phyloP scores from a whole-genome alignment of 768 basidiomycete species.

The Fomitopsis pulvina region DNA sequence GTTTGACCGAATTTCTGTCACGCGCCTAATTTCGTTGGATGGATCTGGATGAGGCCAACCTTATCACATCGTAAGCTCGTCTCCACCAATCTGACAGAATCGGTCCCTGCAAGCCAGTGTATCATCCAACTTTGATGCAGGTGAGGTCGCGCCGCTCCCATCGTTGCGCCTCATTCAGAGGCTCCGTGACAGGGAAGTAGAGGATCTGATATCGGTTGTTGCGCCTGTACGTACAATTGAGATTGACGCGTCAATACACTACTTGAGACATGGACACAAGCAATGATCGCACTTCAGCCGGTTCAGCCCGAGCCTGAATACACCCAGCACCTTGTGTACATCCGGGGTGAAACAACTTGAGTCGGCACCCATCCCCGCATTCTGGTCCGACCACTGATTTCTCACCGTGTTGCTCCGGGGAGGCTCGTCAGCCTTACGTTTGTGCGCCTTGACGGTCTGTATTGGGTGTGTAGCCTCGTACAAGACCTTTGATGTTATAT shows the following conservation, averaged over 20 bases:
- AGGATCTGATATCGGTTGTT: constrained; percentile 72
- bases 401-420: background rate
- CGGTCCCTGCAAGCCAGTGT: too few species aligned
- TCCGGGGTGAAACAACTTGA: background rate
- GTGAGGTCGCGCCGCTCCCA: constrained; percentile 42
- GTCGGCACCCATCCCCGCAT: background rate
- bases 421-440: constrained; percentile 1
- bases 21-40: too few species aligned
- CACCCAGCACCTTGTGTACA: background rate
- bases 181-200: constrained; percentile 67
- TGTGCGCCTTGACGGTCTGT: constrained; percentile 1
- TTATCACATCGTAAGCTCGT: background rate
- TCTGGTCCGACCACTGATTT: background rate
- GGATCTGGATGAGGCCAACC: too few species aligned
- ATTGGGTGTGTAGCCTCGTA: constrained; percentile 1
- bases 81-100: too few species aligned
- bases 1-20: too few species aligned
- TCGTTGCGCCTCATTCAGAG: constrained; percentile 51
- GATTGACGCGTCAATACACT: background rate
- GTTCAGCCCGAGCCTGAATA: background rate
- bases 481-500: background rate
- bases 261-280: background rate
- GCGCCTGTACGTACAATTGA: background rate
- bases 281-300: constrained; percentile 1
- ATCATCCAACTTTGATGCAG: constrained; percentile 32